Percentiles rank a stretch among this genome's conserved stretches.
Conservation (phyloP, 345 rosid genomes). For the Pseudoturritis turrita region DNA sequence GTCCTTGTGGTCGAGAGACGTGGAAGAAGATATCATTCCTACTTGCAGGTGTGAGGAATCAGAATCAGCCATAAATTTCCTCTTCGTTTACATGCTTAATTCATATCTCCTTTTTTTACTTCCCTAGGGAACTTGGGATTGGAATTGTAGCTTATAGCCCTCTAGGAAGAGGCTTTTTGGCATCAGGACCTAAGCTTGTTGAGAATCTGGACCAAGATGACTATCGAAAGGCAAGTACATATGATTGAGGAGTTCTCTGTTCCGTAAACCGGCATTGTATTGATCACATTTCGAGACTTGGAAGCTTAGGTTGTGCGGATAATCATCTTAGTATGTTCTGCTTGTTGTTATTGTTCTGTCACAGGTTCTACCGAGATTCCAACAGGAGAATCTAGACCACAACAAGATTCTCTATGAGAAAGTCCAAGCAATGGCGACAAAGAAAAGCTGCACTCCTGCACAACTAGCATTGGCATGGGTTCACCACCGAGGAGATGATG, state of each 20-base stretch:
- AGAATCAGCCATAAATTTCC: neutral
- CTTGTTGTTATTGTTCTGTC: neutral
- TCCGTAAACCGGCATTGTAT: neutral
- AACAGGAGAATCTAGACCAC: slow-evolving; percentile 50
- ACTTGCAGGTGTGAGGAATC: slow-evolving; percentile 11
- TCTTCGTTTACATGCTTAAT: neutral
- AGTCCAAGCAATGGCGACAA: slow-evolving; percentile 43
- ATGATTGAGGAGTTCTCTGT: neutral
- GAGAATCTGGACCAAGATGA: slow-evolving; percentile 41
- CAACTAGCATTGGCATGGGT: slow-evolving; percentile 83
- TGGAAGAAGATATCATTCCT: slow-evolving; percentile 61
- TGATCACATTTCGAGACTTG: too few species aligned
- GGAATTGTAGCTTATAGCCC: slow-evolving; percentile 79
- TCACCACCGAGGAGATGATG: slow-evolving; percentile 60
- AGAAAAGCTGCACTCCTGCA: slow-evolving; percentile 52
- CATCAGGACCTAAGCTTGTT: slow-evolving; percentile 52
- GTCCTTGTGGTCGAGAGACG: slow-evolving; percentile 83
- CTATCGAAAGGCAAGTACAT: slow-evolving; percentile 38
- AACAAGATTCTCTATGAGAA: slow-evolving; percentile 42
- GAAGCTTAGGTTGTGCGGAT: too few species aligned
- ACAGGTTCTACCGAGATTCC: slow-evolving; percentile 54
- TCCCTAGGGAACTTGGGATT: slow-evolving; percentile 71
- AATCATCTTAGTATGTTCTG: neutral
- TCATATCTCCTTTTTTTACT: too few species aligned
- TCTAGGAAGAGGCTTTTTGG: slow-evolving; percentile 64